Evolutionary conservation across 2,329 filamentous ascomycete species (phyloP).

Genomic region (Chrysosporium keratinophilum): DNA sequence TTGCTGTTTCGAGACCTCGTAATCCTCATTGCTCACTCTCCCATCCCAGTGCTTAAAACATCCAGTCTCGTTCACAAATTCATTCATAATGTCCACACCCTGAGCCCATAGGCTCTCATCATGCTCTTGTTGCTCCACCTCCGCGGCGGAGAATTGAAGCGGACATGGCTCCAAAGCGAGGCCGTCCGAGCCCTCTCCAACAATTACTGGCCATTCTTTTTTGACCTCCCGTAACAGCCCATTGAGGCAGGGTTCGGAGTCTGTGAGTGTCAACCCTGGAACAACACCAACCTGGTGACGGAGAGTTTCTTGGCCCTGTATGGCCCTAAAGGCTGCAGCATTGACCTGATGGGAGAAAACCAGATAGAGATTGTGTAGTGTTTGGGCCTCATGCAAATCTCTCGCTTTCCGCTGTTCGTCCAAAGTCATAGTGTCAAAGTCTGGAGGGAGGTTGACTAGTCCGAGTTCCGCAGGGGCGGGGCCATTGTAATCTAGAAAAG

Average conservation of each 20-base stretch:
- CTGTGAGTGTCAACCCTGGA: conserved; percentile 19
- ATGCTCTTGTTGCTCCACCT: conserved; percentile 17
- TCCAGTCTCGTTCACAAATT: conserved; percentile 19
- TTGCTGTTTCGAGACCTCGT: conserved; percentile 18
- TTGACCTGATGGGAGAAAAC: conserved; percentile 17
- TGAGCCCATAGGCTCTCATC: conserved; percentile 21
- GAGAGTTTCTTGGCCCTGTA: conserved; percentile 18
- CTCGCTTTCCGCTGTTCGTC: conserved; percentile 21
- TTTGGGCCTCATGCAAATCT: conserved; percentile 18
- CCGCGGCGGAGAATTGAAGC: conserved; percentile 18
- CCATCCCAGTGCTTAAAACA: conserved; percentile 23
- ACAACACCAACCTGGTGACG: conserved; percentile 20
- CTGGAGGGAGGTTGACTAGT: conserved; percentile 15
- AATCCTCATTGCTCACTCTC: conserved; percentile 18
- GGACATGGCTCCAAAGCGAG: conserved; percentile 14
- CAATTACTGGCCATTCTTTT: conserved; percentile 18
- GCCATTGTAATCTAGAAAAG: conserved; percentile 20
- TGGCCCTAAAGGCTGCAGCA: conserved; percentile 16
- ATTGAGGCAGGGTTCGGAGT: conserved; percentile 20
- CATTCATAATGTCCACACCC: conserved; percentile 21
- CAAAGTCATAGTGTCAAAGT: conserved; percentile 17
- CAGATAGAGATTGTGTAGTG: conserved; percentile 21
- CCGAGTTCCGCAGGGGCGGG: conserved; percentile 17
- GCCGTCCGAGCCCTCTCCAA: conserved; percentile 11
- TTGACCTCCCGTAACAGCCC: conserved; percentile 18